Base-by-base conservation (phyloP, 2,329 filamentous ascomycete genomes). In the Raffaelea arxii region DNA sequence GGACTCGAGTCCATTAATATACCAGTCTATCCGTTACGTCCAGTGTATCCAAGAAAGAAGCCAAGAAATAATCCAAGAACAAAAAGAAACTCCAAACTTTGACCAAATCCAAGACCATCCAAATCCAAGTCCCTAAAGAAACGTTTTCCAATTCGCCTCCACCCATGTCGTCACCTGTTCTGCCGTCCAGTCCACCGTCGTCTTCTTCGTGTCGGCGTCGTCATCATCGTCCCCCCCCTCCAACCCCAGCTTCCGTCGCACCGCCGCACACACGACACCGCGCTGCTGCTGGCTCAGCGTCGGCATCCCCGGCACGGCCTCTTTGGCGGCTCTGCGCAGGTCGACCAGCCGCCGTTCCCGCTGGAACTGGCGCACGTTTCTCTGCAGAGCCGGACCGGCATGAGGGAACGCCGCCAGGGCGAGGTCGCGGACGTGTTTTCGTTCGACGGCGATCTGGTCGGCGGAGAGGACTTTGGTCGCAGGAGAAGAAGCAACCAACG, bases 391-490 rank as follows among this genome's bases (percentile, higher is more conserved):
- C 0, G 55, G 44, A 12, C 61, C 58, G 4, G 70, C 62, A 22
- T 60, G 60, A 10, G 53, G 51, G 51, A 84, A 86, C 2, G 51
- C 56, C 0, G 55, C 57, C 24, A 86, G 71, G 0, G 76, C 80
- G 43, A 77, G 69, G 0, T 69, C 55, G 0, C 72, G 69, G 2
- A 83, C 65, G 4, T 66, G 44, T 6, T 71, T 62, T 21, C 80
- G 65, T 2, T 58, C 58, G 2, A 57, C 38, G 2, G 49, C 50
- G 12, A 46, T 22, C 43, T 6, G n/a, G 46, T 47, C 3, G 23
- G 36, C 5, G 21, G 24, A 36, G 32, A 41, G 3, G 14, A 45
- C 24, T 37, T 6, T n/a, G 47, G 47, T 2, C 23, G 38, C 6
- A 18, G 24, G 36, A 32, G 41, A 3, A 41, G 43, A 7, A 22